Base-by-base conservation (phyloP, 2,329 filamentous ascomycete species). In the Fusarium ramigenum region DNA sequence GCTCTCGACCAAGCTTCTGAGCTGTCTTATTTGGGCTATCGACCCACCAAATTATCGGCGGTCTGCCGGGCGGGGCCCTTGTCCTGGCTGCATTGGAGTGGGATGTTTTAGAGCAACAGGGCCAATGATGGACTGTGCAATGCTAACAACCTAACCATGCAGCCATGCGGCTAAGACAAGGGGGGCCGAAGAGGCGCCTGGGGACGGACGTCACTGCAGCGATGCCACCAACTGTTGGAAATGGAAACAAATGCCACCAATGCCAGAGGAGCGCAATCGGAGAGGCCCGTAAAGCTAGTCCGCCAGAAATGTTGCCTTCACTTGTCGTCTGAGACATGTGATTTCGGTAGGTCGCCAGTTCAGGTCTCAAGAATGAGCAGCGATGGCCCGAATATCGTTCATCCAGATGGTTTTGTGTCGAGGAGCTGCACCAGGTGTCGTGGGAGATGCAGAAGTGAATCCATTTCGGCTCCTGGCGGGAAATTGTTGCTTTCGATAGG, bases 131-230 rank as follows among this genome's bases (percentile, higher is more conserved):
- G 63, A 42, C 39, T 54, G 57, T 53, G 65, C 68, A 77, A 77
- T 76, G 68, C 52, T 69, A 78, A 77, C 58, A 49, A 62, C 44
- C 72, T 32, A 60, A 36, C 61, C 44, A 66, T 66, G 63, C 64
- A 70, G 39, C 57, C 56, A 72, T 75, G 75, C 75, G 69, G 75
- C 75, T 77, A 78, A 74, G 74, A 76, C 72, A 75, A 62, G 62
- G 70, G 72, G 30, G 66, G 68, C 58, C 58, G 40, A 66, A 71
- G 60, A 70, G 44, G 47, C 73, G 63, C 65, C 66, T 52, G 56
- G 66, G 52, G 60, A 66, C 59, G 60, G 73, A 77, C 75, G 75
- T 77, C 75, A 77, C 75, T 63, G 64, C 61, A 74, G 71, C 60
- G 54, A 74, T 70, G 69, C 63, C 63, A 60, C 67, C 53, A 71